phyloP scores from a whole-genome alignment of 305 asterid genomes.

The Fraxinus velutina region DNA sequence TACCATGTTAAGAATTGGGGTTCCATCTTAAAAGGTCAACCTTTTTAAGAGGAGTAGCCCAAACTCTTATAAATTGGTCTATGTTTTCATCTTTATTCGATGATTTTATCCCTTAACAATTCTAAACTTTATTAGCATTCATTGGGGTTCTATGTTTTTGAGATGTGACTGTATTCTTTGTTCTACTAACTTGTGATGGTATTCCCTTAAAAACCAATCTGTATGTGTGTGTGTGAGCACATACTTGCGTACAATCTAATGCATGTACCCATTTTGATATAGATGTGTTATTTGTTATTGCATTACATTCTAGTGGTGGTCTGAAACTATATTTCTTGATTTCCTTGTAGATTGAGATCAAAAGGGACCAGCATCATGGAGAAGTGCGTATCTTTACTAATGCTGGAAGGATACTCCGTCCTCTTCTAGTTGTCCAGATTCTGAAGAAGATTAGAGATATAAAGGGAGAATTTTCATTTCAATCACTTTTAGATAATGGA shows the following conservation, averaged over 20 bases:
- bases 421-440: constrained; percentile 75
- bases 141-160: background rate
- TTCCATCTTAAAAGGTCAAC: too few species aligned
- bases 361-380: constrained; percentile 57
- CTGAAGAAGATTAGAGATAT: constrained; percentile 47
- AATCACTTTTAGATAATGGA: constrained; percentile 60
- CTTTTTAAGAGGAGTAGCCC: too few species aligned
- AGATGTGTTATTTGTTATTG: background rate
- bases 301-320: background rate
- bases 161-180: background rate
- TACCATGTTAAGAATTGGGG: too few species aligned
- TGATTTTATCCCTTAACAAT: too few species aligned
- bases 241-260: background rate
- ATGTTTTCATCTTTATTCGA: too few species aligned
- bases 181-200: background rate
- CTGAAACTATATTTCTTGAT: background rate
- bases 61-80: too few species aligned
- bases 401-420: constrained; percentile 93
- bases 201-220: background rate
- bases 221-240: background rate
- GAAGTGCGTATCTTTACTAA: constrained; percentile 85
- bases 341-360: constrained; percentile 66
- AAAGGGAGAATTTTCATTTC: constrained; percentile 59
- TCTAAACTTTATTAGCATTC: background rate
- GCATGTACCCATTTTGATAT: background rate